A percentile compares a stretch with the other conserved stretches of the same genome.
Conservation (phyloP, 345 rosid species). For the Rubroshorea leprosula region DNA sequence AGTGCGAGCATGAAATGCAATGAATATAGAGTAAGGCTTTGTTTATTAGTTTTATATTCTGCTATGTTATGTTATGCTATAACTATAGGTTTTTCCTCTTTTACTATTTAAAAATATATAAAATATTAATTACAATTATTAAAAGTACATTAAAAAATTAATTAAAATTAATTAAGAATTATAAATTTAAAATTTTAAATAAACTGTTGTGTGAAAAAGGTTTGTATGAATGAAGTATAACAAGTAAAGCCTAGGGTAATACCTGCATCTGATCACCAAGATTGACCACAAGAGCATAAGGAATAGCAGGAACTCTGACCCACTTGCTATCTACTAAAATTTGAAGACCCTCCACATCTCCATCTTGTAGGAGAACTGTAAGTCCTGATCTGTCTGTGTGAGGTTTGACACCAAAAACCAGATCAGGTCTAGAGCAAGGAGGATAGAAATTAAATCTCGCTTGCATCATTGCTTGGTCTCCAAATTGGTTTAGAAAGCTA, state of each 20-base stretch:
- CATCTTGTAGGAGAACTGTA: slow-evolving; percentile 38
- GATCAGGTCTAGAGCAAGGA: slow-evolving; percentile 31
- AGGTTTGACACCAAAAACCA: slow-evolving; percentile 40
- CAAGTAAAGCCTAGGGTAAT: not conserved
- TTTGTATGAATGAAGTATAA: too few relatives aligned
- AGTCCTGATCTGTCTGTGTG: slow-evolving; percentile 43
- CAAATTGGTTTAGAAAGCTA: slow-evolving; percentile 32
- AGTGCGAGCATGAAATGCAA: too few relatives aligned
- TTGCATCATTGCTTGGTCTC: slow-evolving; percentile 22
- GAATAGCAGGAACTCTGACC: slow-evolving; percentile 32
- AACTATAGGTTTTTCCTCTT: too few relatives aligned
- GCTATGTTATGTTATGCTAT: too few relatives aligned
- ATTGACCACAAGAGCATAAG: slow-evolving; percentile 37
- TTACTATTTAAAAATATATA: too few relatives aligned
- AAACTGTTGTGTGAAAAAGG: too few relatives aligned
- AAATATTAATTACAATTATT: too few relatives aligned
- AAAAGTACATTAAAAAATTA: too few relatives aligned
- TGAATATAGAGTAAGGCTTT: too few relatives aligned
- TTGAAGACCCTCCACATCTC: slow-evolving; percentile 40
- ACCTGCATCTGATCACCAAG: slow-evolving; percentile 47
- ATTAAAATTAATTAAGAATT: too few relatives aligned
- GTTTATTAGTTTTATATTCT: too few relatives aligned
- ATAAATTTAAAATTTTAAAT: too few relatives aligned
- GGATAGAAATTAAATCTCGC: slow-evolving; percentile 49
- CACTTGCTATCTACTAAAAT: slow-evolving; percentile 28